Evolutionary conservation across 768 basidiomycete species (phyloP).

Genomic region (Termitomyces titanicus): DNA sequence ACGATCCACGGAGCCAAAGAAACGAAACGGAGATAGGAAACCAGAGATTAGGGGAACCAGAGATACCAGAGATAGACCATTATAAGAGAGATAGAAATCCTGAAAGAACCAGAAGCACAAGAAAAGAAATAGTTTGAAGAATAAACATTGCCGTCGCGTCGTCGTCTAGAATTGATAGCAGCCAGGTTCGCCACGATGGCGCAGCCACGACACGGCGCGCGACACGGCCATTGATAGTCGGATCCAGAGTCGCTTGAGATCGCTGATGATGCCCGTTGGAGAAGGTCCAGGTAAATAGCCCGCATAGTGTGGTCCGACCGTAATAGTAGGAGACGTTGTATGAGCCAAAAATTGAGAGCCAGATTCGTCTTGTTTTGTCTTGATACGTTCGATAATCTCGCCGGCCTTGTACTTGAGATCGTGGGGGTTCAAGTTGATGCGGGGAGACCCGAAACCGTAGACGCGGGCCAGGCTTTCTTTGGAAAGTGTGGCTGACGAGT

Average conservation of each 20-base stretch:
- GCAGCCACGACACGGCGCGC: neutral
- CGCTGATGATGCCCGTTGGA: neutral
- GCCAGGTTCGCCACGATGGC: neutral
- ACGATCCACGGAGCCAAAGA: neutral
- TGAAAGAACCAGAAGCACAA: too few relatives aligned
- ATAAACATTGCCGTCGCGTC: too few relatives aligned
- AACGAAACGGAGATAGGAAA: neutral
- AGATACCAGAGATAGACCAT: neutral
- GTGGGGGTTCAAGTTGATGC: neutral
- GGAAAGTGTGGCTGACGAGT: neutral
- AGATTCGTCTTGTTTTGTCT: neutral
- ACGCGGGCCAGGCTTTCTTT: neutral
- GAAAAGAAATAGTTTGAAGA: too few relatives aligned
- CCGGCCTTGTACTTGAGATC: neutral
- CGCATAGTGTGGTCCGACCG: constrained; percentile 3
- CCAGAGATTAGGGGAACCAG: neutral
- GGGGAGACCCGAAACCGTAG: neutral
- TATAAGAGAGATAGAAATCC: neutral
- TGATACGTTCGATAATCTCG: neutral
- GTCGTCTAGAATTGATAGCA: neutral
- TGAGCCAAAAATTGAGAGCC: neutral
- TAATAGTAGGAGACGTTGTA: neutral
- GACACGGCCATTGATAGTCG: neutral
- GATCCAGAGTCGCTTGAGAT: neutral
- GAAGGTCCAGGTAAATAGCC: neutral